Base-by-base conservation (phyloP, 2,329 filamentous ascomycete species). In the Cytospora mali region DNA sequence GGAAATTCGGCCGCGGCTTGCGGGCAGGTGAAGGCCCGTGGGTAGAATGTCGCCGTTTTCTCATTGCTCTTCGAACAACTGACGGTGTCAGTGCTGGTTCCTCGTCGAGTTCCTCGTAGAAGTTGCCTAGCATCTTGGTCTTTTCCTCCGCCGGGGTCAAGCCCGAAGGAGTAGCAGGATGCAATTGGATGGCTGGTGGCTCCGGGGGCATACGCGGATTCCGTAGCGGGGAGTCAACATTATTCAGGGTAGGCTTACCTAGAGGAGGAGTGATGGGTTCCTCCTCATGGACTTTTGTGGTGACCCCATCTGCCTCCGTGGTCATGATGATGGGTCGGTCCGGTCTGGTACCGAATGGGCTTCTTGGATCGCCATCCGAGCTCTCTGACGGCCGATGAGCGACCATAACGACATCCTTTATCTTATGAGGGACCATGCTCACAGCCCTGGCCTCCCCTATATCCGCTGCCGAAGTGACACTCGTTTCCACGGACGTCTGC, bases 371-470 rank as follows among this genome's bases (percentile, higher is more conserved):
- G 4, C 72, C 68, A 51, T 79, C 77, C 23, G 79, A 77, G 52
- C 73, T 75, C 61, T 82, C 80, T 0, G 80, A 81, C 27, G 79
- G 80, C 69, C 78, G 82, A 49, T 87, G 82, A 66, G 87, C 76
- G 31, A 88, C 82, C 73, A 88, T 80, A 49, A 88, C 72, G 13
- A 89, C 75, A 5, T 86, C 89, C 54, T 81, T 86, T 67, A 88
- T 88, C 68, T 88, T 85, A 66, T 89, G 86, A 23, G 83, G 80
- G 67, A 83, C 87, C 68, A 89, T 85, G 64, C 80, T 85, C 61
- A 89, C 80, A 46, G 84, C 84, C 70, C 83, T 75, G 35, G 86
- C 86, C 74, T 89, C 85, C 0, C 85, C 86, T 48, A 89, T 81
- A 67, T 87, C 86, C 4, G 80, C 79, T 51, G 80, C 78, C 3